phyloP scores from a whole-genome alignment of 108 stramenopile genomes.

The Cyclotella sp. region DNA sequence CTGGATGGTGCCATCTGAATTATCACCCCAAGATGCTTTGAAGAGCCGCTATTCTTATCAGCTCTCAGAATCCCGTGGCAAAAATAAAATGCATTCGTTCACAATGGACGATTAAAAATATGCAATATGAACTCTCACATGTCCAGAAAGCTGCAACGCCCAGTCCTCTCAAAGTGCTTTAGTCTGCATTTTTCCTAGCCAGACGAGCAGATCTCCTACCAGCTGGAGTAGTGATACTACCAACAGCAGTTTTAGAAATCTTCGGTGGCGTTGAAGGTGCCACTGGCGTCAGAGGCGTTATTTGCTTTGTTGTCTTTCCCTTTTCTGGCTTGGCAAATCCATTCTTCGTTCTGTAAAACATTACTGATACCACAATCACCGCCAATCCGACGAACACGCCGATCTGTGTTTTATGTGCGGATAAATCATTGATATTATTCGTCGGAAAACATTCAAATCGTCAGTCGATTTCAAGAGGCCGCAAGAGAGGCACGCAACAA shows the following conservation, averaged over 20 bases:
- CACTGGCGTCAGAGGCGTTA: background rate
- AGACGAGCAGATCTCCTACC: conserved; percentile 70
- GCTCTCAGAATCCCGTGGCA: no score
- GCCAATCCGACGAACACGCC: conserved; percentile 21
- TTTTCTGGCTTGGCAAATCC: background rate
- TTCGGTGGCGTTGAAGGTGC: background rate
- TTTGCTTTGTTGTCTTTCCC: conserved; percentile 1
- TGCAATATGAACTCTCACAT: conserved; percentile 16
- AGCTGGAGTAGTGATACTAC: conserved; percentile 60
- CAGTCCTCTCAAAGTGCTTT: background rate
- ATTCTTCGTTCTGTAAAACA: conserved; percentile 15
- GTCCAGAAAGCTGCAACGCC: background rate
- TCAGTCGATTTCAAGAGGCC: background rate
- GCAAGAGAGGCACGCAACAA: background rate
- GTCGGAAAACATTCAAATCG: background rate
- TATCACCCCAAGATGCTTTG: no score
- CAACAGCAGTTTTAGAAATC: conserved; percentile 18
- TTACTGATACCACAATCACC: conserved; percentile 7
- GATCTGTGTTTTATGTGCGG: background rate
- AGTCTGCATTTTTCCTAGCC: conserved; percentile 35
- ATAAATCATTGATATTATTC: background rate
- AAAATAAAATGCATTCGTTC: conserved; percentile 7
- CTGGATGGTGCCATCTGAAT: no score
- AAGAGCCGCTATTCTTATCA: no score
- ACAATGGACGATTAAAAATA: conserved; percentile 9